Evolutionary conservation across 202 grass and related monocot genomes (phyloP).

Genomic region (Schoenoplectus triqueter): DNA sequence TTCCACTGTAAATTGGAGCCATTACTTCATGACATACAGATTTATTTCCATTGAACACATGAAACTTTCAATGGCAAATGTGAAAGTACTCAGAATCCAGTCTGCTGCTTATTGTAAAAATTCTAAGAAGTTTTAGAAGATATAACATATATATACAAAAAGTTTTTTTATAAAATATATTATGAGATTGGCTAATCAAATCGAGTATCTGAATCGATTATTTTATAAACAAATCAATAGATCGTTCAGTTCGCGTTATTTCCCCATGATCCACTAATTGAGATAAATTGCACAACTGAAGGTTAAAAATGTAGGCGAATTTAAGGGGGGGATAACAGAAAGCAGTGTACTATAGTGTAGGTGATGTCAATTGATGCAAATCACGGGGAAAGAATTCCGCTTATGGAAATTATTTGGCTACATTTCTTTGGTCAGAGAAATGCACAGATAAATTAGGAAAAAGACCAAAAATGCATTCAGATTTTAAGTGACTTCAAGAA

Average conservation of each 20-base stretch:
- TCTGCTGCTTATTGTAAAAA: not conserved
- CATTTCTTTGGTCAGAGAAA: conserved; percentile 16
- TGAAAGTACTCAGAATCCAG: not conserved
- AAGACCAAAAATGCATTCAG: conserved; percentile 20
- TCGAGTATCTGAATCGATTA: not conserved
- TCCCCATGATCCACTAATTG: not conserved
- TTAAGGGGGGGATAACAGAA: not conserved
- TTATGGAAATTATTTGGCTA: not conserved
- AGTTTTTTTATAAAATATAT: not conserved
- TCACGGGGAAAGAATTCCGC: not conserved
- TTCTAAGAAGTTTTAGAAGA: not conserved
- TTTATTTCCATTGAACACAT: not conserved
- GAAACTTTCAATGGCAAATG: not conserved
- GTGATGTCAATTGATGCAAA: conserved; percentile 17
- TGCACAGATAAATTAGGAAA: not conserved
- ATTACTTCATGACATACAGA: not conserved
- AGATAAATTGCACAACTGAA: conserved; percentile 13
- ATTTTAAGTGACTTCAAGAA: not conserved
- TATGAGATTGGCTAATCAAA: not conserved
- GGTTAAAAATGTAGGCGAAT: not conserved
- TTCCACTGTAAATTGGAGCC: not conserved
- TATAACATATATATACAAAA: not conserved
- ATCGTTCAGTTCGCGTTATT: not conserved
- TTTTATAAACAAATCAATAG: not conserved
- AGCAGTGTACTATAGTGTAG: conserved; percentile 1